Base-by-base conservation (phyloP, 352 stramenopile species). In the Globisporangium radiosum region DNA sequence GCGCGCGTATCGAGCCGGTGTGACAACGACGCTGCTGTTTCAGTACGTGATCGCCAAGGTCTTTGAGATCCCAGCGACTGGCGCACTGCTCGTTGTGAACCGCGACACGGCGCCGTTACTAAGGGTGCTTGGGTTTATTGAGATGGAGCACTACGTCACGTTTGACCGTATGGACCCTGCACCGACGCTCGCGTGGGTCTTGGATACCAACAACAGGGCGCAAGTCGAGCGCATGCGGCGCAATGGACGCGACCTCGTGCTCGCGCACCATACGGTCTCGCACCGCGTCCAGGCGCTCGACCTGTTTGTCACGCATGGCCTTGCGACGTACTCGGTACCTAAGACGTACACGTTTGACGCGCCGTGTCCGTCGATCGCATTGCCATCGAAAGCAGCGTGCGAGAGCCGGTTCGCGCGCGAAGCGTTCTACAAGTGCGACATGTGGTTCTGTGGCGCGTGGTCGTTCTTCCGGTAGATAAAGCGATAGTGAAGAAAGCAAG, bases 11-110 rank as follows among this genome's bases (percentile, higher is more conserved):
- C 77, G 73, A n/a, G 78, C 79, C 0, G 77, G 64, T 13, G 78
- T 93, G 56, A 91, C 83, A 1, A 89, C 79, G 25, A 90, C 81
- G 33, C 65, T 86, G 57, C 78, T 88, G 54, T 83, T 88, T 61
- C 75, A 90, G 63, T 93, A 87, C 43, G 64, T 93, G 13, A 78
- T 91, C 40, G 75, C 83, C 37, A 89, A 90, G 70, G 64, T 91
- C 37, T 91, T 93, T 48, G 78, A 91, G 72, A 93, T 93, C 65
- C 77, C 83, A 14, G 75, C 81, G 6, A 90, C 77, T 0, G 83
- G 83, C 3, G 64, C 81, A 44, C 65, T 93, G 17, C 52, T 93
- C 25, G 69, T 81, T 13, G 66, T 93, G 36, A 91, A 91, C 59
- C 68, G 69, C 43, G 81, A 93, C 48, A 68, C 85, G 38, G 65